Base-by-base conservation (phyloP, 352 stramenopile species). In the Pythium utonaiense region DNA sequence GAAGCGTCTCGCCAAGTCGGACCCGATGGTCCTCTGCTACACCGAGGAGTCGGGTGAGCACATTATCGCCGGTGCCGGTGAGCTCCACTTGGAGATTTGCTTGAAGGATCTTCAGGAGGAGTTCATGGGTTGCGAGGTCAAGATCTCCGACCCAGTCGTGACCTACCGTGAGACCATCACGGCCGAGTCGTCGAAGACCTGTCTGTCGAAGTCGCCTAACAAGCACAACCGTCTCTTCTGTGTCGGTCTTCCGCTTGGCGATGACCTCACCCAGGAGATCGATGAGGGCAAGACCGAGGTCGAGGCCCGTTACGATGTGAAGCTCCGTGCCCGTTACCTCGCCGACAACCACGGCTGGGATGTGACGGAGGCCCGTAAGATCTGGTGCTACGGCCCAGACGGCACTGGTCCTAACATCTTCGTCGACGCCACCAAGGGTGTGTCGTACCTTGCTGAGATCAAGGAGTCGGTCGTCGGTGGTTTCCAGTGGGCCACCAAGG, bases 151-250 rank as follows among this genome's bases (percentile, higher is more conserved):
- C 70, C 98, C 98, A 28, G 96, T 99, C 57, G 98, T 99, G 38
- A 98, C 97, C 33, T 99, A 98, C 96, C 93, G 97, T 83, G 98
- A 99, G 83, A 99, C 97, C 49, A 93, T 99, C 67, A 97, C 84
- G 41, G 86, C 70, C n/a, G 94, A 98, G 66, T 99, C 97, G 62
- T 86, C 76, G 51, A 92, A 98, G 77, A 98, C 92, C 62, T 98
- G 94, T 73, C 79, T 99, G 64, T 98, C 97, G 60, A 99, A 99
- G 94, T 99, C 97, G 65, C 95, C 97, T 44, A 99, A 99, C 96
- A 99, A 99, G 86, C 97, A 99, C 94, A 99, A 99, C 83, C 94
- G 97, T 96, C 91, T 99, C 22, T 99, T 99, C 83, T 95, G 97
- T 67, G 91, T 98, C 55, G 96, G 87, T 41, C 66, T 79, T 38